Evolutionary conservation across 257 asterid species (phyloP), one percentile per base, ranked within the genome.

Genomic region (Solanum chilense): DNA sequence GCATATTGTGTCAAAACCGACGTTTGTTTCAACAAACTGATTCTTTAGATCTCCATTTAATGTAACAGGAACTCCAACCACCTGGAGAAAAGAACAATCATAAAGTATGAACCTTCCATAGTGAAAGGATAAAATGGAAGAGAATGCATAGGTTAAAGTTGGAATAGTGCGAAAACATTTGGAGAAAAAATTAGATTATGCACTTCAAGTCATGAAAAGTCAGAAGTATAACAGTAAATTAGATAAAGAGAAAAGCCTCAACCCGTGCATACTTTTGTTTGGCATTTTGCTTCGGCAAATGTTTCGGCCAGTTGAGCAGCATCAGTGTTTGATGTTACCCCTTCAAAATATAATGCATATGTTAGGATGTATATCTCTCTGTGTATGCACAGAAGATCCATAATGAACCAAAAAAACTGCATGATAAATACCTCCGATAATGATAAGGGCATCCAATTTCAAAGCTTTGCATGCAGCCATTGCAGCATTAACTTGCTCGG

Each of bases 221-320:
- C 23, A 76, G 37, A 76, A 20, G 39, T 25, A 80, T 80, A 80
- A 80, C 69, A 47, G 69, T 80, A 31, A 80, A 29, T 31, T 18
- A 80, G 69, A 80, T 47, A 6, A 49, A 80, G 69, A 47, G 29
- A 47, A 80, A 41, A 16, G 69, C 85, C 68, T 47, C 85, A 49
- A 49, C 85, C 3, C 87, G 52, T 68, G 66, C 88, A 75, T 89
- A 95, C 99, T 94, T 94, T 97, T 60, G 99, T 96, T 16, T 88
- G 90, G 92, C 99, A 97, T 86, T 95, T 94, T 73, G 95, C 95
- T 86, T 95, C 98, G 1, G 98, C 98, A 93, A 96, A 96, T 14
- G 97, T 95, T 92, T 97, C 99, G 68, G 99, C 99, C 92, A 97
- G 99, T 88, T 96, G 98, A 88, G 99, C 98, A 88, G 99, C 99